Conservation (phyloP, 2,329 filamentous ascomycete species). For the Penicillium sclerotiorum region DNA sequence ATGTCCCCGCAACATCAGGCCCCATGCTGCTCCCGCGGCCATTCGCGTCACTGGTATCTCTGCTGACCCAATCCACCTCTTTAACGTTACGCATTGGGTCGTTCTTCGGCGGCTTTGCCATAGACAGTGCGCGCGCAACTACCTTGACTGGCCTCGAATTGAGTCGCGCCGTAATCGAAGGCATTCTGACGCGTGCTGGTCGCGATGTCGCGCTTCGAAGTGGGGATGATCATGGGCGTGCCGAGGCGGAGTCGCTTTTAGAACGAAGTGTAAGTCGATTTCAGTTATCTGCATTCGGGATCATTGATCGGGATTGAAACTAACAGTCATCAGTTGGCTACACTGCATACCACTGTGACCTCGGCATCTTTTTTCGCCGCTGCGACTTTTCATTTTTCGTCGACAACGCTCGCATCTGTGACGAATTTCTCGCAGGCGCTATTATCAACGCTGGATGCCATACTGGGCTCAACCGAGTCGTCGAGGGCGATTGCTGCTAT, state of each 20-base stretch:
- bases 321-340: conserved; percentile 47
- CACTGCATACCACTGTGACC: conserved; percentile 48
- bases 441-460: conserved; percentile 49
- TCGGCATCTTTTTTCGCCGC: conserved; percentile 52
- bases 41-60: conserved; percentile 48
- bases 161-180: conserved; percentile 49
- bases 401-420: conserved; percentile 46
- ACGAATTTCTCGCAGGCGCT: conserved; percentile 48
- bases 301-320: conserved; percentile 8
- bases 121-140: conserved; percentile 48
- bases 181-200: conserved; percentile 47
- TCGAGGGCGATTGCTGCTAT: conserved; percentile 53
- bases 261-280: conserved; percentile 47
- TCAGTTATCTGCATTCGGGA: neutral
- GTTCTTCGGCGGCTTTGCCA: conserved; percentile 46
- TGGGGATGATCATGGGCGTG: conserved; percentile 51
- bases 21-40: conserved; percentile 46
- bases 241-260: conserved; percentile 48
- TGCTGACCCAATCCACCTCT: conserved; percentile 49
- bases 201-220: conserved; percentile 47
- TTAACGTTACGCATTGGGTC: conserved; percentile 48
- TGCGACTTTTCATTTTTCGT: conserved; percentile 49
- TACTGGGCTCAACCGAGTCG: conserved; percentile 52
- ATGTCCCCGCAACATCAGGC: conserved; percentile 33
- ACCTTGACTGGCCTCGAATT: conserved; percentile 50